Evolutionary conservation across 2,329 filamentous ascomycete species (phyloP).

Genomic region (Calonectria pteridis): DNA sequence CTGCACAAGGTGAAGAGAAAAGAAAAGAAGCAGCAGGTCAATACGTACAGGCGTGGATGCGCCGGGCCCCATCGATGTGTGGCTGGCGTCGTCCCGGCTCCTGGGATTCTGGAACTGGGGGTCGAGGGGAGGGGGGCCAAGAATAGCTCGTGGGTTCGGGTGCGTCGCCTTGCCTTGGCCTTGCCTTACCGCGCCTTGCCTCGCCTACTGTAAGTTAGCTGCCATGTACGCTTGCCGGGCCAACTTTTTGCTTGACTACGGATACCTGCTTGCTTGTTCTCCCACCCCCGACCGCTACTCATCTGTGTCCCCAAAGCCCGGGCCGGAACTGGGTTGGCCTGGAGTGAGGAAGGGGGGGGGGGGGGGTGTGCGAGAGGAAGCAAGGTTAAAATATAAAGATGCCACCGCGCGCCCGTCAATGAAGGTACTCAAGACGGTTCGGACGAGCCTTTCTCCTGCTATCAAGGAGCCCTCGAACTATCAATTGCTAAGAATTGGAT

Average conservation of each 20-base stretch:
- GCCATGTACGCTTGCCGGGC: conserved; percentile 27
- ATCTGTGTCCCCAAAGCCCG: conserved; percentile 31
- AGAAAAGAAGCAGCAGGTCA: neutral
- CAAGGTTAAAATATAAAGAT: conserved; percentile 40
- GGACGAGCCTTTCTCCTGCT: conserved; percentile 35
- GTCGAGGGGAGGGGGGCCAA: conserved; percentile 15
- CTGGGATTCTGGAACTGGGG: conserved; percentile 25
- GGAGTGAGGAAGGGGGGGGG: conserved; percentile 16
- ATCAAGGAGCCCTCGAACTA: conserved; percentile 27
- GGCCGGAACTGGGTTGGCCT: conserved; percentile 32
- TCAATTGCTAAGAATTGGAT: conserved; percentile 23
- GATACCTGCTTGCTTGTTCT: conserved; percentile 37
- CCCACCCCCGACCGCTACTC: conserved; percentile 43
- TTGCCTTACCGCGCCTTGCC: conserved; percentile 35
- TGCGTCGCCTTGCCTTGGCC: conserved; percentile 33
- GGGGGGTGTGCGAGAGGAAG: neutral
- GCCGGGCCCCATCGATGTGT: conserved; percentile 21
- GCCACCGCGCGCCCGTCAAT: conserved; percentile 27
- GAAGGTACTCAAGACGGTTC: conserved; percentile 19
- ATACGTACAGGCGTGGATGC: neutral
- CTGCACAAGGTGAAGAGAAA: neutral
- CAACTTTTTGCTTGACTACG: conserved; percentile 24
- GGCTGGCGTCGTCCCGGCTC: conserved; percentile 24
- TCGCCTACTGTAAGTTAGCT: conserved; percentile 27
- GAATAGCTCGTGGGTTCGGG: conserved; percentile 30